phyloP scores from a whole-genome alignment of 139 green algal genomes.

The Mesostigma viride region DNA sequence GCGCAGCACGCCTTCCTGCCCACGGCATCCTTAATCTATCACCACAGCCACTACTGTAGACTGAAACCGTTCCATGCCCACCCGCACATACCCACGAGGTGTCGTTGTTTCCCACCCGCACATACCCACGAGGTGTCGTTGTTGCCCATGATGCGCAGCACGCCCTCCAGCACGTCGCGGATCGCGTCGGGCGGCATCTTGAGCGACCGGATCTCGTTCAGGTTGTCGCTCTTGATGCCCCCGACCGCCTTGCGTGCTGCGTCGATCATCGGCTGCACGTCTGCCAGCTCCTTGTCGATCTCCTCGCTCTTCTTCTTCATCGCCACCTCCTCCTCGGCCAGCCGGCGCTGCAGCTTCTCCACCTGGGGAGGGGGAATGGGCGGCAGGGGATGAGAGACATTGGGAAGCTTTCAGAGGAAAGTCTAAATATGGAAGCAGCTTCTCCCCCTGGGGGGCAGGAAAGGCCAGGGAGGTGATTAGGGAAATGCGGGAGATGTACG shows the following conservation, averaged over 20 bases:
- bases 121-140: constrained; percentile 70
- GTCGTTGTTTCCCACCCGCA: no score
- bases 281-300: constrained; percentile 58
- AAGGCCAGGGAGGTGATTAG: no score
- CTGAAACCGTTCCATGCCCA: no score
- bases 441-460: no score
- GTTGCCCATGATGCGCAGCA: constrained; percentile 59
- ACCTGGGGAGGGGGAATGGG: no score
- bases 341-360: constrained; percentile 46
- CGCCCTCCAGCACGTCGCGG: constrained; percentile 68
- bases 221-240: constrained; percentile 67
- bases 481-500: no score
- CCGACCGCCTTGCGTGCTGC: constrained; percentile 55
- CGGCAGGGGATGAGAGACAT: no score
- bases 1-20: no score
- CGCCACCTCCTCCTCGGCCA: constrained; percentile 44
- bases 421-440: no score
- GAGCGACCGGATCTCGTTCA: constrained; percentile 68
- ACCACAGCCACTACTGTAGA: no score
- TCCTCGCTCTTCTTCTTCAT: constrained; percentile 20
- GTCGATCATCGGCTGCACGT: constrained; percentile 68
- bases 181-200: constrained; percentile 57
- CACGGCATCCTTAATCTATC: no score
- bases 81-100: constrained; percentile 72
- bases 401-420: no score